A percentile compares a stretch with the other conserved stretches of the same genome.
phyloP scores from a whole-genome alignment of 768 basidiomycete species.

The Boletus rubropictus region DNA sequence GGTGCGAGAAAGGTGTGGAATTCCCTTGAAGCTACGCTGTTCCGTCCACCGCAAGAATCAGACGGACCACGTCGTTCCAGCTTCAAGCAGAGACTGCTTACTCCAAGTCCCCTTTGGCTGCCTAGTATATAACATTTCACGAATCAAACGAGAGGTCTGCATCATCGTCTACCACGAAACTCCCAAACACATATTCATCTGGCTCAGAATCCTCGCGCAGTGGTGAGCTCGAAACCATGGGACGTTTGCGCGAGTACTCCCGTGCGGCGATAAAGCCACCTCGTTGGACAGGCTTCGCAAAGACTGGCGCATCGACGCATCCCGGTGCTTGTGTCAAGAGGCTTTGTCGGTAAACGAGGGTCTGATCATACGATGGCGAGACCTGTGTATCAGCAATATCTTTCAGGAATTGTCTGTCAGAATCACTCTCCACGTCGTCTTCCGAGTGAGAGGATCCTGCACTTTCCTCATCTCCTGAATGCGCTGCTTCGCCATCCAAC shows the following conservation, averaged over 20 bases:
- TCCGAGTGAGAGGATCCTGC: constrained; percentile 54
- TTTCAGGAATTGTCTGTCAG: constrained; percentile 61
- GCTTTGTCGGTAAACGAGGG: constrained; percentile 61
- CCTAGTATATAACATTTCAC: not conserved
- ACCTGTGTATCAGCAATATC: constrained; percentile 62
- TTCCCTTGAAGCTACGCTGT: too few species aligned
- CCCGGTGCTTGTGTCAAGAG: constrained; percentile 62
- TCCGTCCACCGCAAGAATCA: not conserved
- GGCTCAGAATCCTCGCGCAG: constrained; percentile 42
- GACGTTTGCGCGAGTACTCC: constrained; percentile 29
- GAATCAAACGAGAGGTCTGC: constrained; percentile 52
- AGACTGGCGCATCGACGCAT: constrained; percentile 39
- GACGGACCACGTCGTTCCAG: not conserved
- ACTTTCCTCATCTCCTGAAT: constrained; percentile 77
- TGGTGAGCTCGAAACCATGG: constrained; percentile 57
- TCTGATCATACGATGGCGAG: constrained; percentile 70
- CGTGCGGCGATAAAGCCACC: constrained; percentile 35
- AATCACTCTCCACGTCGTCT: constrained; percentile 53
- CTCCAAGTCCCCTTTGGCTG: too few species aligned
- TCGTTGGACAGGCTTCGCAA: constrained; percentile 47
- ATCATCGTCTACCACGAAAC: constrained; percentile 78
- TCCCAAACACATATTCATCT: constrained; percentile 67
- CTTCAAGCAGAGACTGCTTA: not conserved
- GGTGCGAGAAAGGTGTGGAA: too few species aligned
- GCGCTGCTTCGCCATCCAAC: constrained; percentile 65